Evolutionary conservation across 805 yeast species (phyloP).

Genomic region (Myxozyma neotropica): DNA sequence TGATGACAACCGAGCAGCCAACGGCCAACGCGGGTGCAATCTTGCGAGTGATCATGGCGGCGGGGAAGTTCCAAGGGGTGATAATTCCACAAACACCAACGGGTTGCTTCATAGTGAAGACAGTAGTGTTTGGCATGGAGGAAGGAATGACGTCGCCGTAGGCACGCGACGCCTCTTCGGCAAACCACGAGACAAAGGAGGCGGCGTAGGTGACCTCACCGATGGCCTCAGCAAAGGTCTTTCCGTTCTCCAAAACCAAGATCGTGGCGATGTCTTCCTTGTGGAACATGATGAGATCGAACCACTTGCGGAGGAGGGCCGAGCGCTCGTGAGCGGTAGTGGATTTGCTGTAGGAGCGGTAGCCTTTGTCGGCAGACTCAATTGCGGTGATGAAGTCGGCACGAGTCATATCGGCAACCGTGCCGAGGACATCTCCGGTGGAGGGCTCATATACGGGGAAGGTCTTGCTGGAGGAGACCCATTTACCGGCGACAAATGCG

Average conservation of each 20-base stretch:
- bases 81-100: constrained; percentile 78
- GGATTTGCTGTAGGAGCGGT: constrained; percentile 46
- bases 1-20: constrained; percentile 75
- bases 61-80: constrained; percentile 86
- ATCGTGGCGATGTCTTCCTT: constrained; percentile 66
- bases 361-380: constrained; percentile 50
- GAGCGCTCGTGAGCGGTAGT: constrained; percentile 63
- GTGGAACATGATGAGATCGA: constrained; percentile 58
- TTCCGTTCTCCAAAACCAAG: constrained; percentile 73
- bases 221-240: constrained; percentile 66
- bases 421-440: constrained; percentile 52
- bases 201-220: constrained; percentile 72
- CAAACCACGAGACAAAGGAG: constrained; percentile 85
- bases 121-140: constrained; percentile 44
- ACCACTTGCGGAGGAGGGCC: constrained; percentile 56
- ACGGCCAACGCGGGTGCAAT: constrained; percentile 74
- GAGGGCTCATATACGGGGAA: constrained; percentile 75
- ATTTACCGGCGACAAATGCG: constrained; percentile 23
- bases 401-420: constrained; percentile 57
- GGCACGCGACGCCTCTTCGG: constrained; percentile 76
- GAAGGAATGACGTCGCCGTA: constrained; percentile 61
- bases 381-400: constrained; percentile 61
- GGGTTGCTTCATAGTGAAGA: constrained; percentile 67
- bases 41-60: constrained; percentile 50
- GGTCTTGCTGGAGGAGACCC: constrained; percentile 15